Conservation (phyloP, 352 stramenopile genomes). For the Phytopythium litorale region DNA sequence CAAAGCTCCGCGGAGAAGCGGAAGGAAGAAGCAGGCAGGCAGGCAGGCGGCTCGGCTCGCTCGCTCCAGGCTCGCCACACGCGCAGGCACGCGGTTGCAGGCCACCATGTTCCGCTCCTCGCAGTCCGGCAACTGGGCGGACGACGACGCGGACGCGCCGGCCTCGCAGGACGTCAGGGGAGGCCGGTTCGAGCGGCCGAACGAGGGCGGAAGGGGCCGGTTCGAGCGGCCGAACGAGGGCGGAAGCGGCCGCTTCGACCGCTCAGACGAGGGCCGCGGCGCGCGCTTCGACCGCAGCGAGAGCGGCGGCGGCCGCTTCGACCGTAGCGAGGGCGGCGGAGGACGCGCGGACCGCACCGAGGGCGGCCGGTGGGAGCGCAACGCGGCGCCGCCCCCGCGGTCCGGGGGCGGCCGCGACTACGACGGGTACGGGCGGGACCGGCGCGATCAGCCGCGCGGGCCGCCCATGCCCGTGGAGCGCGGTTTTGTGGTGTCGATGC, state of each 20-base stretch:
- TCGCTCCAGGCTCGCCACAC: neutral
- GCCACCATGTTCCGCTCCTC: conserved; percentile 62
- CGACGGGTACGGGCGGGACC: neutral
- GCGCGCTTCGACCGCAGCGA: conserved; percentile 11
- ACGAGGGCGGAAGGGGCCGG: conserved; percentile 9
- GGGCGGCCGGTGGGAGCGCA: conserved; percentile 5
- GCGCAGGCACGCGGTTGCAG: neutral
- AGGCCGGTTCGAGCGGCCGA: conserved; percentile 7
- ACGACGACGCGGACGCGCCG: conserved; percentile 58
- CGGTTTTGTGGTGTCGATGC: conserved; percentile 43
- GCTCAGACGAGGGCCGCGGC: conserved; percentile 2
- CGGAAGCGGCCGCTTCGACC: neutral
- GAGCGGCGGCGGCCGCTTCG: conserved; percentile 8
- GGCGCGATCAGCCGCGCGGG: neutral
- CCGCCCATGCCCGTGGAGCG: conserved; percentile 28
- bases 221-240: conserved; percentile 7
- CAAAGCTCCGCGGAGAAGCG: neutral
- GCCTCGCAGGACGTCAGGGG: conserved; percentile 10
- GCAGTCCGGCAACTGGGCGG: conserved; percentile 70
- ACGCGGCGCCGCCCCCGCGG: neutral
- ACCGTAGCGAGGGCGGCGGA: neutral
- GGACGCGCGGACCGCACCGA: neutral
- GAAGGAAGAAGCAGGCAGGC: neutral
- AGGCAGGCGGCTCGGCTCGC: neutral
- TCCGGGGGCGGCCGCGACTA: neutral